phyloP scores from a whole-genome alignment of 1,284 basidiomycete species.

The Ganoderma leucocontextum region DNA sequence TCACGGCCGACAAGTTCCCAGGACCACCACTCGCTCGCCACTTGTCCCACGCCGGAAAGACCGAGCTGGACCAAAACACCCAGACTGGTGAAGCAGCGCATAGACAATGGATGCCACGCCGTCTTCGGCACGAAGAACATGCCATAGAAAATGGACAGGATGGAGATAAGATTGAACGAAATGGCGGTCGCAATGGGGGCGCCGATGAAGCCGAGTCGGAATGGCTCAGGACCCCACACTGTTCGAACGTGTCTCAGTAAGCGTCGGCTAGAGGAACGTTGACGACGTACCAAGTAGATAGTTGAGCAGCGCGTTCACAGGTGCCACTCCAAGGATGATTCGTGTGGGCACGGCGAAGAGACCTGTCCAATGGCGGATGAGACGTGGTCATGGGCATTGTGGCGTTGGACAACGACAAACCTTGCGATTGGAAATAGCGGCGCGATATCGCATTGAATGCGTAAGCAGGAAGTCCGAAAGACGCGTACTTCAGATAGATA shows the following conservation, averaged over 20 bases:
- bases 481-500: conserved; percentile 80
- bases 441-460: conserved; percentile 79
- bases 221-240: conserved; percentile 85
- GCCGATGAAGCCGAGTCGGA: conserved; percentile 91
- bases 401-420: conserved; percentile 41
- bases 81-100: conserved; percentile 73
- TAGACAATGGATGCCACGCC: conserved; percentile 86
- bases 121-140: conserved; percentile 77
- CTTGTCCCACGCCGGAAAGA: conserved; percentile 77
- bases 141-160: conserved; percentile 78
- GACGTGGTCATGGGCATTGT: background rate
- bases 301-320: conserved; percentile 86
- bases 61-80: conserved; percentile 81
- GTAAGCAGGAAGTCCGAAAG: conserved; percentile 90
- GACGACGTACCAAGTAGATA: conserved; percentile 73
- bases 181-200: conserved; percentile 92
- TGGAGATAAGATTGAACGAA: conserved; percentile 86
- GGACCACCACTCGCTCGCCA: conserved; percentile 90
- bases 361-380: conserved; percentile 48
- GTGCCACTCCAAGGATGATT: conserved; percentile 86
- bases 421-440: conserved; percentile 91
- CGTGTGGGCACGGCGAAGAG: conserved; percentile 89
- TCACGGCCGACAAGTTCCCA: conserved; percentile 81
- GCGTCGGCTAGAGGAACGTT: background rate
- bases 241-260: background rate